Conservation (phyloP, 2,329 filamentous ascomycete species). For the Podosphaera aphanis region DNA sequence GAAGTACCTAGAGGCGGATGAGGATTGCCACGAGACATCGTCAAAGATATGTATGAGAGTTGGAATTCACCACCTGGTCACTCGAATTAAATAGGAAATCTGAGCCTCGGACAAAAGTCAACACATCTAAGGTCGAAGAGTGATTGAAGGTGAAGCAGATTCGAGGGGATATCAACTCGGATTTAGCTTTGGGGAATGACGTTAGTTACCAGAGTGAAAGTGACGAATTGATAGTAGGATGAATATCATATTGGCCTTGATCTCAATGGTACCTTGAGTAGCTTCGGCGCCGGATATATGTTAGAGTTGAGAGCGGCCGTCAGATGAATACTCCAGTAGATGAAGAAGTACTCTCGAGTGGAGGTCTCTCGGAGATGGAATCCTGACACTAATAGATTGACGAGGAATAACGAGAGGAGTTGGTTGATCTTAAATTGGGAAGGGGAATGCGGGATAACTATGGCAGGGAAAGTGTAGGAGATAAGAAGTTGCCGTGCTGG, state of each 20-base stretch:
- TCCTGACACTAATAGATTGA: not conserved
- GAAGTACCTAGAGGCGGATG: slow-evolving; percentile 28
- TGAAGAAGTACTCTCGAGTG: not conserved
- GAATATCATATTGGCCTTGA: slow-evolving; percentile 31
- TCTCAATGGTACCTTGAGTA: slow-evolving; percentile 13
- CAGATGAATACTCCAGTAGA: not conserved
- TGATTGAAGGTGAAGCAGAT: slow-evolving; percentile 17
- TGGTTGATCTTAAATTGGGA: not conserved
- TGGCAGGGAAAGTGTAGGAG: not conserved
- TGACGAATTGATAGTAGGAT: slow-evolving; percentile 36
- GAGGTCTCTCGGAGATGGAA: not conserved
- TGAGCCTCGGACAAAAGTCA: slow-evolving; percentile 14
- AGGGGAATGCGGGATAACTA: not conserved
- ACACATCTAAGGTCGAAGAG: slow-evolving; percentile 22
- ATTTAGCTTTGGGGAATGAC: slow-evolving; percentile 30
- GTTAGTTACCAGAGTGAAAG: slow-evolving; percentile 37
- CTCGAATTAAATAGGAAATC: slow-evolving; percentile 21
- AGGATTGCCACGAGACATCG: slow-evolving; percentile 24
- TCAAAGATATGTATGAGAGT: slow-evolving; percentile 24
- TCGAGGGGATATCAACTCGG: slow-evolving; percentile 19
- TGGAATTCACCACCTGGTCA: slow-evolving; percentile 17
- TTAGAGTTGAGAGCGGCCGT: not conserved
- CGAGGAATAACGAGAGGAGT: not conserved
- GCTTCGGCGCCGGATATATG: slow-evolving; percentile 1
- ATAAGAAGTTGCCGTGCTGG: not conserved